phyloP scores from a whole-genome alignment of 1,139 yeast species.

The Kodamaea sp. region DNA sequence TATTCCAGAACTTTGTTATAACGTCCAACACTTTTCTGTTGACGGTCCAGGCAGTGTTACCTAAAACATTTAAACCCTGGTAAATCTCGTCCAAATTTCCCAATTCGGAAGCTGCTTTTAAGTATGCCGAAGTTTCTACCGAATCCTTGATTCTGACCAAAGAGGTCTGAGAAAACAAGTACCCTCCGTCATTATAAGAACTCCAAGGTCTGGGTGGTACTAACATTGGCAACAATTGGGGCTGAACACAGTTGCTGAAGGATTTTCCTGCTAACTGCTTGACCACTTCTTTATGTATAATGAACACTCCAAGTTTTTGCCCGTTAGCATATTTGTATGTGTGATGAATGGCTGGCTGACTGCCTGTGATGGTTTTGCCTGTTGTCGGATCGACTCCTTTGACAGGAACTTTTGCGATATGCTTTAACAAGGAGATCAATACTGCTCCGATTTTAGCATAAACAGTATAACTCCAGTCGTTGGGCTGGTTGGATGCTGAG shows the following conservation, averaged over 20 bases:
- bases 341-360: constrained; percentile 90
- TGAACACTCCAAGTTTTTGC: constrained; percentile 77
- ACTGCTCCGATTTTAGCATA: constrained; percentile 84
- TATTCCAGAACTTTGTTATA: constrained; percentile 82
- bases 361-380: constrained; percentile 61
- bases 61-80: constrained; percentile 84
- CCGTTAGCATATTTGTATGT: constrained; percentile 82
- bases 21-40: constrained; percentile 70
- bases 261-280: constrained; percentile 68
- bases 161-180: constrained; percentile 59
- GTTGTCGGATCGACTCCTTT: constrained; percentile 78
- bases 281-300: constrained; percentile 69
- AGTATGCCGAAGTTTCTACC: constrained; percentile 86
- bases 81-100: constrained; percentile 67
- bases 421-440: constrained; percentile 69
- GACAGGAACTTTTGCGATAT: constrained; percentile 81
- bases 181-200: constrained; percentile 80
- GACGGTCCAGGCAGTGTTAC: constrained; percentile 91
- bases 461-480: constrained; percentile 49
- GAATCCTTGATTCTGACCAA: constrained; percentile 81
- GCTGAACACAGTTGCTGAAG: constrained; percentile 69
- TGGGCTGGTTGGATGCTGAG: constrained; percentile 21
- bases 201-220: constrained; percentile 89
- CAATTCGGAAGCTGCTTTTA: constrained; percentile 78
- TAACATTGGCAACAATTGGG: constrained; percentile 92